A percentile compares a stretch with the other conserved stretches of the same genome.
These are phyloP conservation scores for Manihot esculenta DNA, from an alignment of 441 rosid genomes.

Conservation along the genomic window DNA sequence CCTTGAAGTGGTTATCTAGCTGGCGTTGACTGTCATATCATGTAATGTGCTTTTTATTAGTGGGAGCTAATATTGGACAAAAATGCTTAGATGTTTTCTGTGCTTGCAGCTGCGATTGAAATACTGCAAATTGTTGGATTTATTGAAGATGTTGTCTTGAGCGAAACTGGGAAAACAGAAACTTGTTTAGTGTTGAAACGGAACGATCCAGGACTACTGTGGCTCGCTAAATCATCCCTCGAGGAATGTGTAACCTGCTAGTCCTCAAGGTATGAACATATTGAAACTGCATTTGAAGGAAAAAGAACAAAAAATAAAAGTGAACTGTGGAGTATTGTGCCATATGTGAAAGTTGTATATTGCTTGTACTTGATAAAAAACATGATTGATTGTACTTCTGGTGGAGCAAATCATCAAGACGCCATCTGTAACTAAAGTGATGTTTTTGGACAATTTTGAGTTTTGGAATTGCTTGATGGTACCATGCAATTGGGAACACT, in stretches of 20 bases:
- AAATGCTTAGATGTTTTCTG: constrained; percentile 1
- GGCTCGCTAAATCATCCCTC: constrained; percentile 88
- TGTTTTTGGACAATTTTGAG: neutral
- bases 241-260: constrained; percentile 50
- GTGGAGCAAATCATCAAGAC: neutral
- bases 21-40: neutral
- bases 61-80: neutral
- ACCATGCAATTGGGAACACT: too few species aligned
- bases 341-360: neutral
- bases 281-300: neutral
- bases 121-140: constrained; percentile 76
- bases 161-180: constrained; percentile 52
- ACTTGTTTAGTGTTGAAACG: constrained; percentile 73
- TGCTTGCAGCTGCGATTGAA: constrained; percentile 72
- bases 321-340: too few species aligned
- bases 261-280: constrained; percentile 9
- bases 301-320: too few species aligned
- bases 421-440: neutral
- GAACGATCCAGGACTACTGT: constrained; percentile 86
- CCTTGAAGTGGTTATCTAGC: neutral
- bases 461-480: neutral
- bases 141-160: constrained; percentile 53
- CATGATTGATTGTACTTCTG: neutral
- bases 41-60: neutral
- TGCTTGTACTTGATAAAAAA: neutral